Base-by-base conservation (phyloP, 2,329 filamentous ascomycete species). In the Diaporthe humulicola region DNA sequence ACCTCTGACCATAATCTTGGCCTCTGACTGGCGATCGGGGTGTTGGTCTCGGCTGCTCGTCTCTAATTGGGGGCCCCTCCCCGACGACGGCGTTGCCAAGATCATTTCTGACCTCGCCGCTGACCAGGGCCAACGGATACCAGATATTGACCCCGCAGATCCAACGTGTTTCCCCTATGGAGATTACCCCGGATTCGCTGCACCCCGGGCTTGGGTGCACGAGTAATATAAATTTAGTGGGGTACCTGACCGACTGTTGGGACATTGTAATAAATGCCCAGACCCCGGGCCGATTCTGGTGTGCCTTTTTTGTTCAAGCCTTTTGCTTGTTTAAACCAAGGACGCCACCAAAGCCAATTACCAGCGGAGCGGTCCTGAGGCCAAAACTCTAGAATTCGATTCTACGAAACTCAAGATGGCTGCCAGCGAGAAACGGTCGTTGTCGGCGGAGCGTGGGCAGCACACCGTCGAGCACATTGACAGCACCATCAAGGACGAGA, bases 211-310 rank as follows among this genome's bases (percentile, higher is more conserved):
- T 52, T n/a, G 45, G 45, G 64, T 33, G 30, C 64, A 52, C 22
- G 64, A 38, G 45, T 52, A 19, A 15, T 14, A 38, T 52, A 22
- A 8, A 1, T 48, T 36, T 22, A 38, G 45, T 67, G 64, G 64
- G 64, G 45, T 38, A 38, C 22, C 64, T 38, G 30, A 67, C 45
- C 42, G 17, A 28, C 61, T 38, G 45, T 40, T 66, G 61, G 22
- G 33, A 28, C 19, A 28, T 38, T 67, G 45, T 36, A 28, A 67
- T 67, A 67, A 67, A 67, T 67, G 64, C 64, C 45, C 64, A 67
- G 64, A 67, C 17, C 64, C 64, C 45, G 12, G 64, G 22, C 64
- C 45, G n/a, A 45, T 38, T 12, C 12, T 52, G n/a, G 14, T 52
- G n/a, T 67, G 45, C 64, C 45, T 52, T 38, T 38, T 25, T 19